Evolutionary conservation across 306 rosid genomes (phyloP), one percentile per base, ranked within the genome.

Genomic region (Trichosanthes truncata): DNA sequence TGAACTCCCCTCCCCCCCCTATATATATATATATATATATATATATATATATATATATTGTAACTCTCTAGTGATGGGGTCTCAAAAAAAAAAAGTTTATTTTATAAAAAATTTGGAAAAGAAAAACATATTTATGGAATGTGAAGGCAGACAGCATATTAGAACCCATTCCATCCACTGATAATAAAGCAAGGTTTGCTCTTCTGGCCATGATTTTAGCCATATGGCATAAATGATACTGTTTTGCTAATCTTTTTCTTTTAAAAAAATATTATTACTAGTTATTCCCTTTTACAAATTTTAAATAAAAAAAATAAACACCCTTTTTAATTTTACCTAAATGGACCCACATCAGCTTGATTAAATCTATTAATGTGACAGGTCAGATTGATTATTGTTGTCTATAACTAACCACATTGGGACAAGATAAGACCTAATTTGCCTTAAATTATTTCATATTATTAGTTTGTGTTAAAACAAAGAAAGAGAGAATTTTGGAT

Each of bases 371-470:
- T 66, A 66, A 66, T 36, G 29, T 67, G 74, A 67, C 74, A 67
- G 29, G 17, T 67, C 31, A 13, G 26, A 38, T 67, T 67, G 18
- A 36, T 67, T 36, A n/a, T 67, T 9, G 49, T 67, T 67, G 74
- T 67, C 74, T 67, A 67, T 67, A 67, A 67, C 49, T 38, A 67
- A 67, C 74, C 49, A 67, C 29, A 67, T 38, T 67, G 49, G 31
- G 51, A 67, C 74, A 67, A 67, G 74, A 67, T 36, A n/a, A 67
- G 74, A 67, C 74, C 49, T 63, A 65, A 18, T 67, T 67, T 67
- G 41, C 29, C 29, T 66, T 18, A 67, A 20, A 18, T 33, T 35
- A 63, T 63, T 33, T 63, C 72, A 62, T 17, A 63, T 63, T 35
- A 63, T 63, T 63, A 63, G 7, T 13, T 63, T 63, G 23, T 63